A percentile compares a stretch with the other conserved stretches of the same genome.
phyloP scores from a whole-genome alignment of 352 stramenopile species.

The Globisporangium cederbergense region DNA sequence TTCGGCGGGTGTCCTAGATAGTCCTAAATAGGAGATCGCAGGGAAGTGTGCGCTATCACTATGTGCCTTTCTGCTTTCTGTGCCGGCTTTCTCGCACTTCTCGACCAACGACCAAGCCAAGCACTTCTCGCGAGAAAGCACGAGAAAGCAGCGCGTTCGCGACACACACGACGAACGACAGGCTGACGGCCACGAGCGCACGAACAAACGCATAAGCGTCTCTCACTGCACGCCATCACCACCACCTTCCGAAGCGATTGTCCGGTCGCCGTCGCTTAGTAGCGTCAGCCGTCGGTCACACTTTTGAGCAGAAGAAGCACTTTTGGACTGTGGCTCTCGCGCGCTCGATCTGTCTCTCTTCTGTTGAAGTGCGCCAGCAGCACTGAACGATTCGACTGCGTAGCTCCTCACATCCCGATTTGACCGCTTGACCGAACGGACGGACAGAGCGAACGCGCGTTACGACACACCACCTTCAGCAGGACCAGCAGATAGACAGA shows the following conservation, averaged over 20 bases:
- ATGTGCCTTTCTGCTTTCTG: no score
- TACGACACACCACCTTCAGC: not conserved
- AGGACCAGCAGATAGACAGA: not conserved
- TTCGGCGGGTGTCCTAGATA: no score
- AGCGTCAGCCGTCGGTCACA: not conserved
- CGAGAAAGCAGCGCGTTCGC: conserved; percentile 4
- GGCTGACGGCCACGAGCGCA: not conserved
- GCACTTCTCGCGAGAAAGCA: not conserved
- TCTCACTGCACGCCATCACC: not conserved
- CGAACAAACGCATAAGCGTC: not conserved
- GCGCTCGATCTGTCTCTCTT: conserved; percentile 10
- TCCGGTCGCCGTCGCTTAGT: not conserved
- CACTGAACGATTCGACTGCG: not conserved
- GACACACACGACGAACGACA: conserved; percentile 1
- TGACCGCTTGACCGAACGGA: not conserved
- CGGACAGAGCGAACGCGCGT: not conserved
- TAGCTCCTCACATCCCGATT: conserved; percentile 10
- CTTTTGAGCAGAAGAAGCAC: conserved; percentile 6
- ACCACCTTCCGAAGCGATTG: not conserved
- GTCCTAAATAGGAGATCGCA: no score
- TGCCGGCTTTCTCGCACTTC: no score
- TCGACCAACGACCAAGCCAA: conserved; percentile 3
- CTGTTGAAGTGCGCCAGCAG: conserved; percentile 7
- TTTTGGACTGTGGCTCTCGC: not conserved
- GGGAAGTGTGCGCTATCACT: no score